These are phyloP conservation scores for Lactarius tabidus DNA, from an alignment of 768 basidiomycete species.

Conservation along the genomic window DNA sequence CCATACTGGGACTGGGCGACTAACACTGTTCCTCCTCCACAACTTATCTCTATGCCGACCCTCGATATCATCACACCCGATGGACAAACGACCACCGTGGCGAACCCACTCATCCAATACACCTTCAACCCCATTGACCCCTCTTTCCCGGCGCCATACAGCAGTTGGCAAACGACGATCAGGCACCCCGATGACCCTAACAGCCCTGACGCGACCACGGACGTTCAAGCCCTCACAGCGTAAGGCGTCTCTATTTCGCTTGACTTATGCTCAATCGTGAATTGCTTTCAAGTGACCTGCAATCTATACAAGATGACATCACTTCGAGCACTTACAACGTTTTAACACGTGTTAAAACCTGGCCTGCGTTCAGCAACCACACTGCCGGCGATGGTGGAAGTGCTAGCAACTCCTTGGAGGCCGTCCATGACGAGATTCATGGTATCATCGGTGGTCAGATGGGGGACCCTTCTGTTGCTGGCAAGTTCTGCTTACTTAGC, in stretches of 20 bases:
- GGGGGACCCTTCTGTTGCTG: constrained; percentile 31
- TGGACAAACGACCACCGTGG: constrained; percentile 30
- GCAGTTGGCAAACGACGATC: constrained; percentile 15
- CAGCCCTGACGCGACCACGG: constrained; percentile 15
- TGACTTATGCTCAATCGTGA: background rate
- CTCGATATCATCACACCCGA: constrained; percentile 36
- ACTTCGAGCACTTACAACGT: constrained; percentile 31
- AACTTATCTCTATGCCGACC: constrained; percentile 36
- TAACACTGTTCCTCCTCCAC: constrained; percentile 37
- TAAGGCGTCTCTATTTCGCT: constrained; percentile 18
- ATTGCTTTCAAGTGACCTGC: constrained; percentile 1
- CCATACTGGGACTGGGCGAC: constrained; percentile 54
- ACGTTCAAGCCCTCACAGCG: constrained; percentile 33
- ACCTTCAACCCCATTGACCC: constrained; percentile 34
- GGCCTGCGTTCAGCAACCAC: constrained; percentile 48
- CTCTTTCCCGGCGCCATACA: constrained; percentile 17
- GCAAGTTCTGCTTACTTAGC: constrained; percentile 35
- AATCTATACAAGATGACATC: constrained; percentile 13
- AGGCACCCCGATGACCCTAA: constrained; percentile 10
- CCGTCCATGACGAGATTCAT: constrained; percentile 48
- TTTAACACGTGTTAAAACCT: constrained; percentile 37
- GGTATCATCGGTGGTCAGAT: constrained; percentile 29
- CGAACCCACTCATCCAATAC: constrained; percentile 37
- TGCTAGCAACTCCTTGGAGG: constrained; percentile 45
- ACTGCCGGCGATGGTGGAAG: constrained; percentile 36